Percentiles rank a stretch among this genome's conserved stretches.
These are phyloP conservation scores for Yamadazyma pseudoaaseri DNA, from an alignment of 1,139 yeast species.

Conservation along the genomic window DNA sequence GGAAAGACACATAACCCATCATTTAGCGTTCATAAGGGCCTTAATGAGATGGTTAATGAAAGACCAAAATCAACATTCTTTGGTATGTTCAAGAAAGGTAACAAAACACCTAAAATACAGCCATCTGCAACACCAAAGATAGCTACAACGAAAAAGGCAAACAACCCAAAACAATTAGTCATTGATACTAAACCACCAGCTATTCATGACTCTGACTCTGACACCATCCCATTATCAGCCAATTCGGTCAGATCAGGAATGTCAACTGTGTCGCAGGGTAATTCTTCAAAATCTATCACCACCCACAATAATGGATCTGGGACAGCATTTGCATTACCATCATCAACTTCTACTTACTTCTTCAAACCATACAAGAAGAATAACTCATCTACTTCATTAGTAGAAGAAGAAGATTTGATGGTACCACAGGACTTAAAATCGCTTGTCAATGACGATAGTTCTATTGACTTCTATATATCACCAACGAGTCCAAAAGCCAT, in stretches of 20 bases:
- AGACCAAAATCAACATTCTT: slow-evolving; percentile 18
- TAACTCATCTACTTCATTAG: slow-evolving; percentile 5
- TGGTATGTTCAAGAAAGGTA: slow-evolving; percentile 20
- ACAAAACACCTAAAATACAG: slow-evolving; percentile 8
- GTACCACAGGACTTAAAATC: slow-evolving; percentile 41
- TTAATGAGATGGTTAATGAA: slow-evolving; percentile 11
- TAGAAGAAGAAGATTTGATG: slow-evolving; percentile 19
- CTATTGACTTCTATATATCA: slow-evolving; percentile 40
- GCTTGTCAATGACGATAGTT: slow-evolving; percentile 37
- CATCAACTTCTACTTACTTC: slow-evolving; percentile 43
- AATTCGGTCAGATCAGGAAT: slow-evolving; percentile 12
- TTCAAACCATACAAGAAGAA: slow-evolving; percentile 28
- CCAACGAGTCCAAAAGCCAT: slow-evolving; percentile 34
- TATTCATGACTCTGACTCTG: slow-evolving; percentile 15
- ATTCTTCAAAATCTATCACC: slow-evolving; percentile 10
- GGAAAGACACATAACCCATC: slow-evolving; percentile 45
- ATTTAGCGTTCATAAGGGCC: slow-evolving; percentile 20
- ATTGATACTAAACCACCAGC: slow-evolving; percentile 12
- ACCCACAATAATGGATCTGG: slow-evolving; percentile 25
- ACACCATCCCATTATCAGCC: slow-evolving; percentile 17
- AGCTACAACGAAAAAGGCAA: neutral
- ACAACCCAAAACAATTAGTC: slow-evolving; percentile 14
- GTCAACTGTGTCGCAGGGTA: slow-evolving; percentile 14
- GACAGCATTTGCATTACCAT: slow-evolving; percentile 46
- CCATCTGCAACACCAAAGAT: slow-evolving; percentile 8